Conservation (phyloP, 2,329 filamentous ascomycete genomes). For the Tolypocladium tropicale region DNA sequence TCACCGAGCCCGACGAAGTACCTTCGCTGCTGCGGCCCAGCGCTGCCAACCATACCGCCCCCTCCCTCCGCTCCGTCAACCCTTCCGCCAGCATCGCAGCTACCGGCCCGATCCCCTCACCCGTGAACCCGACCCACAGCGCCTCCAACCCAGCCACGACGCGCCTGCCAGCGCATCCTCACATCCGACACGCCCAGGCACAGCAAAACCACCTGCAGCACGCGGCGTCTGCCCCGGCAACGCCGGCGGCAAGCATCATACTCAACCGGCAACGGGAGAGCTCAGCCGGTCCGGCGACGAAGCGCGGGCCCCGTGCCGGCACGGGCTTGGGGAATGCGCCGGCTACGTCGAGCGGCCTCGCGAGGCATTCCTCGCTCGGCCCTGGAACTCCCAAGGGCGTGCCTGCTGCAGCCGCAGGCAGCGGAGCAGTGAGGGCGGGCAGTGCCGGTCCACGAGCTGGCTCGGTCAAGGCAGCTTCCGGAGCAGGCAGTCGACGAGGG, state of each 20-base stretch:
- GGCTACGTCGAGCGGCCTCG: constrained; percentile 45
- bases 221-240: constrained; percentile 47
- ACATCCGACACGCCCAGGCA: constrained; percentile 39
- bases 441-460: constrained; percentile 48
- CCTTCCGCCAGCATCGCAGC: constrained; percentile 25
- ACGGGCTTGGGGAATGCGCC: constrained; percentile 36
- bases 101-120: constrained; percentile 13
- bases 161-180: constrained; percentile 31
- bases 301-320: constrained; percentile 40
- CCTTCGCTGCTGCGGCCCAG: constrained; percentile 52
- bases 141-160: constrained; percentile 31
- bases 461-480: constrained; percentile 31
- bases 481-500: constrained; percentile 34
- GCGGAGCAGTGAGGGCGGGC: constrained; percentile 36
- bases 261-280: constrained; percentile 46
- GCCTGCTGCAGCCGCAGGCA: constrained; percentile 11
- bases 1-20: constrained; percentile 51
- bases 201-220: constrained; percentile 26
- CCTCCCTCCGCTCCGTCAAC: constrained; percentile 31
- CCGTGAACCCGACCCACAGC: constrained; percentile 13
- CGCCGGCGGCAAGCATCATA: constrained; percentile 50
- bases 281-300: constrained; percentile 49
- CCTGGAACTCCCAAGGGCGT: constrained; percentile 49
- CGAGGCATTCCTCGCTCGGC: constrained; percentile 52
- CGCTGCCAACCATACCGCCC: constrained; percentile 38